Base-by-base conservation (phyloP, 73 alveolate species). In the Tetrahymena borealis region DNA sequence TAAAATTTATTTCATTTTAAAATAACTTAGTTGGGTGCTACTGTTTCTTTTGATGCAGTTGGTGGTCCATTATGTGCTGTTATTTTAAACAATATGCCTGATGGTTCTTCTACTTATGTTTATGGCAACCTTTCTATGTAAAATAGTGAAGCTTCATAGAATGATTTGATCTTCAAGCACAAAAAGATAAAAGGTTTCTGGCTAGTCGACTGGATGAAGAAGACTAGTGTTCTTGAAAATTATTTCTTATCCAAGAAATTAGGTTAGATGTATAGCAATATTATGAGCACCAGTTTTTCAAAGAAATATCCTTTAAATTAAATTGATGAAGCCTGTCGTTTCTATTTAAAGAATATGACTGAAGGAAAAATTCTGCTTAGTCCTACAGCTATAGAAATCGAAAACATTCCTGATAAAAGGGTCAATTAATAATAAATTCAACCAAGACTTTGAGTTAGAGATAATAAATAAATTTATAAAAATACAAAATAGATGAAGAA, bases 1-100 rank as follows among this genome's bases (percentile, higher is more conserved):
- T n/a, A n/a, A n/a, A n/a, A n/a, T n/a, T n/a, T n/a, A n/a, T n/a
- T n/a, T n/a, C n/a, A n/a, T n/a, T n/a, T n/a, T n/a, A n/a, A n/a
- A n/a, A n/a, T n/a, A n/a, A n/a, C n/a, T 18, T n/a, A 32, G 60
- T 78, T 92, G 78, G 95, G 37, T 1, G 97, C 98, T 11, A 93
- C 97, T 6, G 96, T 94, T 11, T 93, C 92, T 60, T 96, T 96
- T 37, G 98, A 96, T 91, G 91, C 96, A 39, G 91, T 94, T 3
- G 97, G 97, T 39, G 99, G 99, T 28, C 97, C 94, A 20, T 33
- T 94, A 41, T 91, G 99, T 20, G 95, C 96, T 12, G 35, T 78
- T 31, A 90, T 97, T 40, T 91, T 97, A 24, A 94, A 91, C 10
- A 32, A 33, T 15, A 94, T 97, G 96, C 98, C 98, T 18, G 92